Conservation (phyloP, 352 stramenopile species). For the Phytophthora melonis region DNA sequence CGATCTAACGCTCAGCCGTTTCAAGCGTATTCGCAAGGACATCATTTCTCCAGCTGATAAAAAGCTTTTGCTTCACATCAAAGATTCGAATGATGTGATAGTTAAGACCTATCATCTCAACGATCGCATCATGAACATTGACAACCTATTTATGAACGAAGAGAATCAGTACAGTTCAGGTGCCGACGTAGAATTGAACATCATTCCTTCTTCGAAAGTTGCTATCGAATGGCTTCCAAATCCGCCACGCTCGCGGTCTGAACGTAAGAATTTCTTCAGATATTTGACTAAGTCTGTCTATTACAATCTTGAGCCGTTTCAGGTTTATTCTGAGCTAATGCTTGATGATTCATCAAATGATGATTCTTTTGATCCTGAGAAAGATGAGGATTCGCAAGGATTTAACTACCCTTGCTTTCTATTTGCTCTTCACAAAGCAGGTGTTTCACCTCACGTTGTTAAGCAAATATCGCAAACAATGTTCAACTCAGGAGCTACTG, state of each 20-base stretch:
- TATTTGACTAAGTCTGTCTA: constrained; percentile 32
- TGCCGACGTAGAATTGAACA: constrained; percentile 30
- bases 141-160: constrained; percentile 36
- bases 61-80: constrained; percentile 30
- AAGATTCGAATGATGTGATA: constrained; percentile 23
- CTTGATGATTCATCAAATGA: constrained; percentile 9
- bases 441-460: constrained; percentile 19
- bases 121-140: constrained; percentile 21
- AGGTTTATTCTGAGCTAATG: constrained; percentile 25
- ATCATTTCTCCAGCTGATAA: constrained; percentile 32
- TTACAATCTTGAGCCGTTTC: constrained; percentile 31
- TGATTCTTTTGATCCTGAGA: constrained; percentile 11
- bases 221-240: constrained; percentile 33
- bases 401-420: constrained; percentile 31
- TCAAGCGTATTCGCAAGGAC: constrained; percentile 33
- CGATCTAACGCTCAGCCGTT: constrained; percentile 17
- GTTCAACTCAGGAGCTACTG: constrained; percentile 32
- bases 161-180: constrained; percentile 40
- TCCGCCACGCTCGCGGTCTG: constrained; percentile 24
- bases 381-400: constrained; percentile 13
- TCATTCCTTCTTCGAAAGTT: constrained; percentile 23
- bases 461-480: too few relatives aligned
- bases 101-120: constrained; percentile 31
- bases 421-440: constrained; percentile 27
- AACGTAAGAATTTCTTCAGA: constrained; percentile 39